These are phyloP conservation scores for Straminergon stramineum DNA, from an alignment of 225 moss, liverwort and hornwort species.

Conservation along the genomic window DNA sequence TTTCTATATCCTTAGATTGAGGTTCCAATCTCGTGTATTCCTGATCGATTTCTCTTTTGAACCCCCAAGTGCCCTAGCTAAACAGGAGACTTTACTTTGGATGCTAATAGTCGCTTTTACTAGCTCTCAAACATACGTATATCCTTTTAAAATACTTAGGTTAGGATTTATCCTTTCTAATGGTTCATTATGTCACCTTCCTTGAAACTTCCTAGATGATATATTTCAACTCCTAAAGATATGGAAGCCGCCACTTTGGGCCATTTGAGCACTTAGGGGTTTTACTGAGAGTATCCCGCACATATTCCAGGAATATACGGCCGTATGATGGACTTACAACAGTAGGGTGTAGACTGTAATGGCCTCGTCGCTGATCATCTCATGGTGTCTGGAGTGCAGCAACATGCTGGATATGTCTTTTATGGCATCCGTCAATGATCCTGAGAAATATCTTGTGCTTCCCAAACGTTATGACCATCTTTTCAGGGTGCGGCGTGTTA, in stretches of 20 bases:
- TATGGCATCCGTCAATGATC: conserved; percentile 45
- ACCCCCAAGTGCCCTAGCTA: neutral
- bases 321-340: neutral
- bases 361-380: neutral
- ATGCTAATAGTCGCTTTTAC: neutral
- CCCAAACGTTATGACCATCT: conserved; percentile 85
- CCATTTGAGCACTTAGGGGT: neutral
- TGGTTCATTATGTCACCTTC: neutral
- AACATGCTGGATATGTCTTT: conserved; percentile 76
- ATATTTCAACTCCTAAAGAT: neutral
- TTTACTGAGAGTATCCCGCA: neutral
- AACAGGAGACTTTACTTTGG: neutral
- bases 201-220: neutral
- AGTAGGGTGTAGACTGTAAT: neutral
- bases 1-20: neutral
- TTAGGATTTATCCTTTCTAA: neutral
- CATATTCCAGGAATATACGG: neutral
- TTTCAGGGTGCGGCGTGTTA: conserved; percentile 78
- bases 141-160: neutral
- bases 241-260: neutral
- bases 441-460: conserved; percentile 60
- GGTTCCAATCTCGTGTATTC: neutral
- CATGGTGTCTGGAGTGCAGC: conserved; percentile 30
- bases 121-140: neutral
- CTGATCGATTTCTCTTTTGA: neutral